A percentile compares a stretch with the other conserved stretches of the same genome.
Conservation (phyloP, 805 yeast genomes). For the Wickerhamiella qilinensis region DNA sequence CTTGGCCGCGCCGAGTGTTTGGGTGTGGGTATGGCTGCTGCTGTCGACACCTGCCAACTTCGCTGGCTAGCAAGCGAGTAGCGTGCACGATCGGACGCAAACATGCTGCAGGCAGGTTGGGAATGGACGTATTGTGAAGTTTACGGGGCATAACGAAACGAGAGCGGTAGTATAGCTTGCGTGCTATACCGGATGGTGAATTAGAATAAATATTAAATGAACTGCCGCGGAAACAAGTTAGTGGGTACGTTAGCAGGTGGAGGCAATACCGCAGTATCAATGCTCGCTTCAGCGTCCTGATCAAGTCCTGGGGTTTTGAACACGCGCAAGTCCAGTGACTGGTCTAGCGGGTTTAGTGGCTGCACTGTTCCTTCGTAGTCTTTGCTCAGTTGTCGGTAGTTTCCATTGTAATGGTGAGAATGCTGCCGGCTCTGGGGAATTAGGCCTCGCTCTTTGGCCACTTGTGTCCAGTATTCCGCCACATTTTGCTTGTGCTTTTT, state of each 20-base stretch:
- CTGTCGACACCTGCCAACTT: no score
- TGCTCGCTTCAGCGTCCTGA: conserved; percentile 4
- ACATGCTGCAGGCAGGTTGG: no score
- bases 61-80: no score
- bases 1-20: no score
- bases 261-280: conserved; percentile 7
- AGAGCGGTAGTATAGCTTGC: no score
- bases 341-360: conserved; percentile 6
- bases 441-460: conserved; percentile 6
- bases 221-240: conserved; percentile 1
- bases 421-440: conserved; percentile 1
- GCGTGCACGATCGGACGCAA: no score
- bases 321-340: conserved; percentile 6
- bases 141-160: no score
- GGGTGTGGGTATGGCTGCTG: no score
- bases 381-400: neutral
- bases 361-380: neutral
- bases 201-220: neutral
- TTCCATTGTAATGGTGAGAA: neutral
- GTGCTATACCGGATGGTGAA: no score
- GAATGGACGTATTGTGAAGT: no score
- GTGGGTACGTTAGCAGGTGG: conserved; percentile 7
- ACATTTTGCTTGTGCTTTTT: conserved; percentile 9
- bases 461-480: conserved; percentile 12
- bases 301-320: conserved; percentile 11